Evolutionary conservation across 352 stramenopile species (phyloP).

Genomic region (Globisporangium apiculatum): DNA sequence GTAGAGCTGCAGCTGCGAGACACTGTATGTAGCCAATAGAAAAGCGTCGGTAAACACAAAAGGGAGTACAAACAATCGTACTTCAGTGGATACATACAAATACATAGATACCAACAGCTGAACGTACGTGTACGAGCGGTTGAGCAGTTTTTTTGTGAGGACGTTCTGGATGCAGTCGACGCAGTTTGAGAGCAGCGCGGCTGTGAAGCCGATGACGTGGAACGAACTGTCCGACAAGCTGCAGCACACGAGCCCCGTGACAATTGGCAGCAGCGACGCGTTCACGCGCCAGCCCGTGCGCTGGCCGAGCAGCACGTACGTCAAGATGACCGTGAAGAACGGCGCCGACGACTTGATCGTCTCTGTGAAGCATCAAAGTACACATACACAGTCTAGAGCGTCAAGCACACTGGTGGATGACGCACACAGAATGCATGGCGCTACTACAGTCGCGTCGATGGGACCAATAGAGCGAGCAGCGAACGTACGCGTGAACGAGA

Average conservation of each 20-base stretch:
- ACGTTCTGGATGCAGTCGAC: conserved; percentile 92
- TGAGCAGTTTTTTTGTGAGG: conserved; percentile 85
- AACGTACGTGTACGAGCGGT: conserved; percentile 67
- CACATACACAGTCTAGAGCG: not conserved
- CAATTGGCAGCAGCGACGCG: conserved; percentile 81
- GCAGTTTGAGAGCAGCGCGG: conserved; percentile 86
- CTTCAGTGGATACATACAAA: too few relatives aligned
- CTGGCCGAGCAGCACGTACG: conserved; percentile 79
- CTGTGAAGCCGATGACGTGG: conserved; percentile 84
- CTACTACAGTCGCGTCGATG: not conserved
- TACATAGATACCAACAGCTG: not conserved
- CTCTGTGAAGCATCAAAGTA: conserved; percentile 30
- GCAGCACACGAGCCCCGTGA: conserved; percentile 81
- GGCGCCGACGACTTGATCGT: conserved; percentile 91
- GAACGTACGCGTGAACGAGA: conserved; percentile 83
- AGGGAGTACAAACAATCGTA: not conserved
- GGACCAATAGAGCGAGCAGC: not conserved
- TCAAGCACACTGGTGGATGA: not conserved
- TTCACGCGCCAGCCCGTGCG: conserved; percentile 80
- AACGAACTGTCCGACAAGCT: conserved; percentile 84
- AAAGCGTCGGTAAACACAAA: not conserved
- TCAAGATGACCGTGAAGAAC: conserved; percentile 88
- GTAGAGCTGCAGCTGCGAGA: conserved; percentile 87
- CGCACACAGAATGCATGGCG: not conserved
- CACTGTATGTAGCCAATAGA: conserved; percentile 17